Base-by-base conservation (phyloP, 2,329 filamentous ascomycete species). In the Neopestalotiopsis clavispora region DNA sequence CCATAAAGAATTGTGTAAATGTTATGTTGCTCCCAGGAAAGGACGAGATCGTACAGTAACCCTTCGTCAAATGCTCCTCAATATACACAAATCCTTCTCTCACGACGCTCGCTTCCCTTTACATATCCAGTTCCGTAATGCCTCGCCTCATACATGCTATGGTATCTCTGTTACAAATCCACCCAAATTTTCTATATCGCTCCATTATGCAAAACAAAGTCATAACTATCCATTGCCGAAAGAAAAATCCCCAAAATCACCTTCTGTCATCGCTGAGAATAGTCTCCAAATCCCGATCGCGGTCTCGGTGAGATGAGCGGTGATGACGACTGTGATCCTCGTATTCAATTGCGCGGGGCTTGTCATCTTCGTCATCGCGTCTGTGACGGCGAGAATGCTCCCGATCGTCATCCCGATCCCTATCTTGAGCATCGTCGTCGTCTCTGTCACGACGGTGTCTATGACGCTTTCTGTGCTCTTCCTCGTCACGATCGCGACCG, bases 401-500 rank as follows among this genome's bases (percentile, higher is more conserved):
- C 7, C 73, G 73, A 32, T 76, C 74, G 40, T 72, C 70, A 4
- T 77, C 74, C 14, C 63, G 65, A 23, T 74, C 73, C 23, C 74
- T 71, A 17, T 74, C 73, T 60, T 68, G 66, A 2, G 70, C 69
- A 30, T 78, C 78, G 10, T 79, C 77, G 6, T 79, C 76, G 61
- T 79, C 74, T 68, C 73, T 70, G 61, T 77, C 74, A 71, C 78
- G 72, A 58, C 74, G 76, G 66, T 75, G 74, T 4, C 73, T 73
- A 20, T 75, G 75, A 4, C 73, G 72, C 30, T 74, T 72, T 65
- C 75, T 74, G 12, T 72, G 74, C 66, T 79, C 76, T 60, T 79
- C 78, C 17, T 79, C 78, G 14, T 77, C 76, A 32, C 74, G 72
- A 28, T 78, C 77, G 30, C 72, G 72, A 38, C 74, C 73, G 2